These are phyloP conservation scores for Fusarium stilboides DNA, from an alignment of 2,329 filamentous ascomycete genomes.

Conservation along the genomic window DNA sequence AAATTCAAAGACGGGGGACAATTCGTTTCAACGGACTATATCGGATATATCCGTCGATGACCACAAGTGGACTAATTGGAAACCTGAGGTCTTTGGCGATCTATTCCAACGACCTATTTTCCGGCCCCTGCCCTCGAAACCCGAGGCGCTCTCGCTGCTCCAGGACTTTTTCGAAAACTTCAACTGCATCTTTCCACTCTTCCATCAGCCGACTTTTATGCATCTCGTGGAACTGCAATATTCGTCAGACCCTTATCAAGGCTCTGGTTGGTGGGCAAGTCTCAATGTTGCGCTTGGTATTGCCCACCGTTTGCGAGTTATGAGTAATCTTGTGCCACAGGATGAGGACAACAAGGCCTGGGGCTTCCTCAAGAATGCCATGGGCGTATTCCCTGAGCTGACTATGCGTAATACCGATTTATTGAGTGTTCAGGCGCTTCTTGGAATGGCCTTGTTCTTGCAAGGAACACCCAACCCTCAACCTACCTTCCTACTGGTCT, in stretches of 20 bases:
- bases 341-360: slow-evolving; percentile 96
- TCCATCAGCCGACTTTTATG: slow-evolving; percentile 99
- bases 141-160: slow-evolving; percentile 88
- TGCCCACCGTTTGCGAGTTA: slow-evolving; percentile 90
- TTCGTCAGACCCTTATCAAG: slow-evolving; percentile 91
- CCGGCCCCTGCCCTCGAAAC: slow-evolving; percentile 84
- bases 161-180: slow-evolving; percentile 99
- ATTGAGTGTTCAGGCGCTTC: slow-evolving; percentile 91
- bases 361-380: slow-evolving; percentile 96
- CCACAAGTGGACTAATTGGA: slow-evolving; percentile 98
- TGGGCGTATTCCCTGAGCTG: slow-evolving; percentile 92
- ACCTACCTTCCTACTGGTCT: slow-evolving; percentile 90
- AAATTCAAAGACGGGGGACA: slow-evolving; percentile 96
- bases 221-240: slow-evolving; percentile 96
- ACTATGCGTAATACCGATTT: slow-evolving; percentile 97
- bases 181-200: slow-evolving; percentile 98
- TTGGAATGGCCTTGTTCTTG: slow-evolving; percentile 95
- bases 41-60: slow-evolving; percentile 91
- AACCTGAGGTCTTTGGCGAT: slow-evolving; percentile 95
- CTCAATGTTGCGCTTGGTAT: slow-evolving; percentile 96
- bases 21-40: slow-evolving; percentile 95
- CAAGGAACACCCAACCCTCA: slow-evolving; percentile 98
- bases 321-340: slow-evolving; percentile 92
- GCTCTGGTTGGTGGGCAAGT: slow-evolving; percentile 98
- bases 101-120: slow-evolving; percentile 90